A percentile compares a stretch with the other conserved stretches of the same genome.
These are phyloP conservation scores for Striga hermonthica DNA, from an alignment of 305 asterid species.

Conservation along the genomic window DNA sequence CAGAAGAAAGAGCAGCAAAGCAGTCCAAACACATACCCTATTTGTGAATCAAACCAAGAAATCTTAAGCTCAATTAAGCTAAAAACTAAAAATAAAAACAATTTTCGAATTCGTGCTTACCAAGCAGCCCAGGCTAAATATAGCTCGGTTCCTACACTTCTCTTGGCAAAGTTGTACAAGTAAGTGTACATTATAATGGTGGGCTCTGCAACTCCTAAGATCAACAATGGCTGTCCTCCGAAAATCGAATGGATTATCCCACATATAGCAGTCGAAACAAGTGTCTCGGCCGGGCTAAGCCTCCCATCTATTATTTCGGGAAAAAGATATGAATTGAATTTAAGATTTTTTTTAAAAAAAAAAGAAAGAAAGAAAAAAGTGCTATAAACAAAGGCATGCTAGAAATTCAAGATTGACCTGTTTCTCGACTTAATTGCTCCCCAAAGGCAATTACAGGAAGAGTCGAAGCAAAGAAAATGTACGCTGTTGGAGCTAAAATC, in stretches of 20 bases:
- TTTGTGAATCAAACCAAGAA: not conserved
- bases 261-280: constrained; percentile 76
- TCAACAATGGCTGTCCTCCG: constrained; percentile 83
- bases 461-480: constrained; percentile 80
- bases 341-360: not conserved
- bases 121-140: constrained; percentile 88
- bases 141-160: constrained; percentile 52
- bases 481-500: constrained; percentile 77
- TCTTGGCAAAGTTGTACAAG: constrained; percentile 64
- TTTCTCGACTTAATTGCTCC: constrained; percentile 73
- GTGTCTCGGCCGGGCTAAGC: constrained; percentile 67
- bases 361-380: not conserved
- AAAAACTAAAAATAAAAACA: too few relatives aligned
- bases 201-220: constrained; percentile 91
- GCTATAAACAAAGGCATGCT: not conserved
- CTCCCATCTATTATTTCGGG: constrained; percentile 46
- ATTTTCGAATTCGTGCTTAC: constrained; percentile 30
- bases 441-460: constrained; percentile 91
- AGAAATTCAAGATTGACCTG: constrained; percentile 42
- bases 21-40: constrained; percentile 94
- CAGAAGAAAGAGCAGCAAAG: constrained; percentile 60
- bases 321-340: not conserved
- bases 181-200: constrained; percentile 81
- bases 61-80: not conserved
- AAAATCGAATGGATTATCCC: constrained; percentile 71